A percentile compares a stretch with the other conserved stretches of the same genome.
These are phyloP conservation scores for Volvariella surrecta DNA, from an alignment of 1,284 basidiomycete genomes.

Conservation along the genomic window DNA sequence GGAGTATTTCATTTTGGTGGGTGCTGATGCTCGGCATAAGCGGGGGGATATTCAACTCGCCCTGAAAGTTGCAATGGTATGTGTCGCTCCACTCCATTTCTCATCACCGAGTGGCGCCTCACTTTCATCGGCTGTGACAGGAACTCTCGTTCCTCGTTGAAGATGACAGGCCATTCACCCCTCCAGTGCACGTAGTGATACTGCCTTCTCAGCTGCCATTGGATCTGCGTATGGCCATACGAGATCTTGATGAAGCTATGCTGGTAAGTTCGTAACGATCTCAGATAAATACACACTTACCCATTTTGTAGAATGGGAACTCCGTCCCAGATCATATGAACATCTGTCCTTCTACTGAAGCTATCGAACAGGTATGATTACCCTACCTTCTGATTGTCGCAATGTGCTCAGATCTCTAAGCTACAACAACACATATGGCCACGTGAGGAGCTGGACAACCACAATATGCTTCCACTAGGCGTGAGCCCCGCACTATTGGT, in stretches of 20 bases:
- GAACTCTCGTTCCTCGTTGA: constrained; percentile 42
- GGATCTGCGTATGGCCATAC: constrained; percentile 57
- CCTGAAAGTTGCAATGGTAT: constrained; percentile 46
- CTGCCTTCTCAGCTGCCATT: constrained; percentile 64
- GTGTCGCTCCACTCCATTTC: constrained; percentile 11
- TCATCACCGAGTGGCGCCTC: too few species aligned
- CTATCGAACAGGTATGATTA: constrained; percentile 45
- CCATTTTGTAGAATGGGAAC: constrained; percentile 41
- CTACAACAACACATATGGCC: constrained; percentile 34
- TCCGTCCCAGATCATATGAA: constrained; percentile 72
- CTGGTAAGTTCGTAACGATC: constrained; percentile 34
- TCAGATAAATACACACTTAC: constrained; percentile 7
- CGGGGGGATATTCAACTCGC: constrained; percentile 54
- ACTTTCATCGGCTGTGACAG: constrained; percentile 26
- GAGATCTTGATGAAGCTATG: constrained; percentile 52
- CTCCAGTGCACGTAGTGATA: constrained; percentile 62
- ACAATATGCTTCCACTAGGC: constrained; percentile 37
- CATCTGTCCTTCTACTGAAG: constrained; percentile 49
- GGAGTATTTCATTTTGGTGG: constrained; percentile 74
- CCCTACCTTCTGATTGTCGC: constrained; percentile 1
- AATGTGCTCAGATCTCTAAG: constrained; percentile 15
- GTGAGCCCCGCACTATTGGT: not conserved
- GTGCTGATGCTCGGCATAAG: constrained; percentile 47
- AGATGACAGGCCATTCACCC: constrained; percentile 49
- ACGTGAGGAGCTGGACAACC: constrained; percentile 26